These are phyloP conservation scores for Phytophthora chlamydospora DNA, from an alignment of 352 stramenopile species.

Conservation along the genomic window DNA sequence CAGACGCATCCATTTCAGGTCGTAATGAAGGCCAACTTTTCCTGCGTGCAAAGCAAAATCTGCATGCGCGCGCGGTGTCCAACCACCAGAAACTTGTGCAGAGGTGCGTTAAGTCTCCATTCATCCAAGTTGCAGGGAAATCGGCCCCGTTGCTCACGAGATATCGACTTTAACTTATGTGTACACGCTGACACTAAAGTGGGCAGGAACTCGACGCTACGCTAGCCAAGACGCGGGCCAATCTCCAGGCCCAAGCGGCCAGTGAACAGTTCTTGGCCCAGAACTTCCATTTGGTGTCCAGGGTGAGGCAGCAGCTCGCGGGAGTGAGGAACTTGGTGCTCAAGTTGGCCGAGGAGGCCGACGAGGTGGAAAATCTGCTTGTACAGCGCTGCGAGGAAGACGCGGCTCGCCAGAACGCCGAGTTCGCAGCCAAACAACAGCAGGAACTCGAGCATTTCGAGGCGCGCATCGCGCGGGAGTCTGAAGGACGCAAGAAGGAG, in stretches of 20 bases:
- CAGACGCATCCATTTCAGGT: not conserved
- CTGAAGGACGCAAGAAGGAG: slow-evolving; percentile 63
- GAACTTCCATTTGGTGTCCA: slow-evolving; percentile 66
- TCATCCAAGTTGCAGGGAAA: slow-evolving; percentile 8
- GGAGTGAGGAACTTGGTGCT: slow-evolving; percentile 53
- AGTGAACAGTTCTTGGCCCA: slow-evolving; percentile 72
- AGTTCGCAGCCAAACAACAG: slow-evolving; percentile 70
- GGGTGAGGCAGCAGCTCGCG: slow-evolving; percentile 59
- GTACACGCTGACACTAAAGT: slow-evolving; percentile 32
- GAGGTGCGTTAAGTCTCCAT: slow-evolving; percentile 33
- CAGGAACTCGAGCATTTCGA: slow-evolving; percentile 82
- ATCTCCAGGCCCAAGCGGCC: slow-evolving; percentile 62
- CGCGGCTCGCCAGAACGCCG: slow-evolving; percentile 74
- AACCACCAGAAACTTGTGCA: slow-evolving; percentile 55
- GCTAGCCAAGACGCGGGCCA: slow-evolving; percentile 47
- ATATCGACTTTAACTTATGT: slow-evolving; percentile 21
- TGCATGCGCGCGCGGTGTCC: slow-evolving; percentile 33
- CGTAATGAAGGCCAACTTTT: slow-evolving; percentile 53
- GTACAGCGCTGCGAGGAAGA: slow-evolving; percentile 75
- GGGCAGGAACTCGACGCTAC: slow-evolving; percentile 55
- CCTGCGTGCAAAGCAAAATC: slow-evolving; percentile 43
- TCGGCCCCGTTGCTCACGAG: slow-evolving; percentile 6
- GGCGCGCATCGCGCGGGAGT: slow-evolving; percentile 60
- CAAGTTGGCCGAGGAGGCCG: slow-evolving; percentile 61
- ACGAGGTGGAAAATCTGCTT: slow-evolving; percentile 77